phyloP scores from a whole-genome alignment of 192 early-diverging fungal species.

The Coemansia sp. region DNA sequence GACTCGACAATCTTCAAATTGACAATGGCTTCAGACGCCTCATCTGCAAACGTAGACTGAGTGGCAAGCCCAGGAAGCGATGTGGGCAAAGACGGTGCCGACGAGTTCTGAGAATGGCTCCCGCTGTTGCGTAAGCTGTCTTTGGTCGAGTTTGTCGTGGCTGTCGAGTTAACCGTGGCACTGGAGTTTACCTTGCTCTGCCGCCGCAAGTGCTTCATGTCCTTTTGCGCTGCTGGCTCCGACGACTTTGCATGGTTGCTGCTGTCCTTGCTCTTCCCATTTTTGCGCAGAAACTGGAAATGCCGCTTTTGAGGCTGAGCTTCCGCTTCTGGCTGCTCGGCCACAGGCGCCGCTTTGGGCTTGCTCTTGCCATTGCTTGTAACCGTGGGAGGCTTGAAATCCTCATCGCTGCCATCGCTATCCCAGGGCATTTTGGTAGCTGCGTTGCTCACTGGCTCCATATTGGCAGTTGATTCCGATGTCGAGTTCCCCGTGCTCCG shows the following conservation, averaged over 20 bases:
- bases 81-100: constrained; percentile 42
- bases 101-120: constrained; percentile 36
- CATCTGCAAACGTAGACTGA: constrained; percentile 44
- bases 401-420: constrained; percentile 42
- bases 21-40: constrained; percentile 39
- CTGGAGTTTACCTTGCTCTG: constrained; percentile 10
- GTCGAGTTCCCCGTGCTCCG: constrained; percentile 34
- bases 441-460: constrained; percentile 9
- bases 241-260: constrained; percentile 17
- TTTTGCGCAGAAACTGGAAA: constrained; percentile 47
- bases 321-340: constrained; percentile 20
- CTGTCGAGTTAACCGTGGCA: constrained; percentile 12
- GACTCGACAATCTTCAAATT: constrained; percentile 47
- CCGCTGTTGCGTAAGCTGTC: constrained; percentile 32
- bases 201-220: constrained; percentile 10
- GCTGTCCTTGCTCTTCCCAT: constrained; percentile 38
- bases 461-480: constrained; percentile 29
- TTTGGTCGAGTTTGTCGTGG: constrained; percentile 31
- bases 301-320: constrained; percentile 39
- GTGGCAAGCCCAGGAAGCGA: constrained; percentile 16
- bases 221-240: constrained; percentile 25
- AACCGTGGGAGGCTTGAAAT: constrained; percentile 4
- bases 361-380: constrained; percentile 7
- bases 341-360: constrained; percentile 1
- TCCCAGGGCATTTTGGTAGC: constrained; percentile 39